These are phyloP conservation scores for Suhomyces ambrosiae DNA, from an alignment of 1,139 yeast genomes.

Conservation along the genomic window DNA sequence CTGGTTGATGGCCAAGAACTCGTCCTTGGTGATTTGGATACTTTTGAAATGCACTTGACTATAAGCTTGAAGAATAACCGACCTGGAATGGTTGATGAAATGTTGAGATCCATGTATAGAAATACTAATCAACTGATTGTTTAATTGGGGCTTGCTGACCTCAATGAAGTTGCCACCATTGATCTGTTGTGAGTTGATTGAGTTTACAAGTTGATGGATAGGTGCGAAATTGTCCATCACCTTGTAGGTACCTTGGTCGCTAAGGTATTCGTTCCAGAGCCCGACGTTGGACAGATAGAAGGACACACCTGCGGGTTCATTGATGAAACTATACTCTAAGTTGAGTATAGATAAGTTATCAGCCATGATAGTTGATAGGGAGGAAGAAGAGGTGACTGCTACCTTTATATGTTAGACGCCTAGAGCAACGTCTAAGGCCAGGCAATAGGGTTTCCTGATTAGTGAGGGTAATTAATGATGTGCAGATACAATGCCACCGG, in stretches of 20 bases:
- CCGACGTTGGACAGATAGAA: slow-evolving; percentile 36
- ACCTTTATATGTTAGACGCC: slow-evolving; percentile 5
- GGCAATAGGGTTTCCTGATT: background rate
- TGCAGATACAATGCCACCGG: slow-evolving; percentile 1
- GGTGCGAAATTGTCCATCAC: slow-evolving; percentile 34
- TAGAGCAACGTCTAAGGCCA: background rate
- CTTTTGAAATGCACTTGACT: slow-evolving; percentile 38
- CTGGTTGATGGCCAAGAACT: slow-evolving; percentile 27
- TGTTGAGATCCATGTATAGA: slow-evolving; percentile 34
- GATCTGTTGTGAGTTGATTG: slow-evolving; percentile 17
- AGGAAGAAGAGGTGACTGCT: background rate
- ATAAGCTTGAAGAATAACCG: slow-evolving; percentile 33
- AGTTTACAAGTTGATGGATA: slow-evolving; percentile 17
- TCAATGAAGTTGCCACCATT: slow-evolving; percentile 20
- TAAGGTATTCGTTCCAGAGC: slow-evolving; percentile 31
- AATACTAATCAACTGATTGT: slow-evolving; percentile 34
- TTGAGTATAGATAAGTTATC: slow-evolving; percentile 30
- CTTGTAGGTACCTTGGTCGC: slow-evolving; percentile 16
- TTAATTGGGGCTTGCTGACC: slow-evolving; percentile 32
- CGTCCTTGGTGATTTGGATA: slow-evolving; percentile 30
- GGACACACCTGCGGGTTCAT: slow-evolving; percentile 28
- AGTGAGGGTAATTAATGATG: slow-evolving; percentile 9
- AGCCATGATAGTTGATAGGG: slow-evolving; percentile 9
- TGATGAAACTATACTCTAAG: slow-evolving; percentile 40
- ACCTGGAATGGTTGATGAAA: slow-evolving; percentile 32